phyloP scores from a whole-genome alignment of 495 filamentous ascomycete genomes.

The Hyaloscypha finlandica region DNA sequence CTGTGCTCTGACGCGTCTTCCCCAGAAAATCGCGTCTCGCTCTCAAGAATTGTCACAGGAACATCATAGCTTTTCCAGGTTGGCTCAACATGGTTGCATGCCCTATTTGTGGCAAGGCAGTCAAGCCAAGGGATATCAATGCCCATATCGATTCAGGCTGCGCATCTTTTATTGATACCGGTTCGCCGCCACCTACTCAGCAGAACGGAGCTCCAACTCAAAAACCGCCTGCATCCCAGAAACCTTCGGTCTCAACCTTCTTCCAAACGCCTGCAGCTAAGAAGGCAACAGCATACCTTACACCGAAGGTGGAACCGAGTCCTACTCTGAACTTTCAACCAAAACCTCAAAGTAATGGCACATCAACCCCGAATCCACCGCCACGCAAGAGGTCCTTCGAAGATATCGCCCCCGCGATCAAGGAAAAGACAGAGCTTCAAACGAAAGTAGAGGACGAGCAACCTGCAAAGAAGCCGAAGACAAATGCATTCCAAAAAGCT shows the following conservation, averaged over 20 bases:
- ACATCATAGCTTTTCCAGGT: not conserved
- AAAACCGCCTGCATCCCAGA: conserved; percentile 35
- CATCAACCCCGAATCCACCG: conserved; percentile 7
- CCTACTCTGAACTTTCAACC: conserved; percentile 20
- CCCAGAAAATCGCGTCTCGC: conserved; percentile 2
- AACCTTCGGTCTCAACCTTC: conserved; percentile 63
- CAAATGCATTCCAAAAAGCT: conserved; percentile 59
- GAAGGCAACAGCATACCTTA: conserved; percentile 43
- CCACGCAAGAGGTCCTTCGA: conserved; percentile 32
- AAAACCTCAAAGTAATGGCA: conserved; percentile 21
- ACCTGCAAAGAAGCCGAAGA: conserved; percentile 61
- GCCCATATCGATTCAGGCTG: conserved; percentile 88
- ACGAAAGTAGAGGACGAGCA: conserved; percentile 33
- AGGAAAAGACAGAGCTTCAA: conserved; percentile 25
- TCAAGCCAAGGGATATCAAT: conserved; percentile 80
- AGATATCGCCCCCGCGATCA: conserved; percentile 24
- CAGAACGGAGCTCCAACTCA: conserved; percentile 45
- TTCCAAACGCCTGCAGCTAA: conserved; percentile 73
- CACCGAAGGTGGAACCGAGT: conserved; percentile 27
- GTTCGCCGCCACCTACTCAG: conserved; percentile 44
- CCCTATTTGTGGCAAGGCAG: conserved; percentile 80
- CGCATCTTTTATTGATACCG: conserved; percentile 53
- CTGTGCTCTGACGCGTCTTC: not conserved
- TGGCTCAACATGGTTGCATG: conserved; percentile 69
- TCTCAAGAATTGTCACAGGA: not conserved